Evolutionary conservation across 1,284 basidiomycete species (phyloP), one percentile per base, ranked within the genome.

Genomic region (Polyporus tsugae): DNA sequence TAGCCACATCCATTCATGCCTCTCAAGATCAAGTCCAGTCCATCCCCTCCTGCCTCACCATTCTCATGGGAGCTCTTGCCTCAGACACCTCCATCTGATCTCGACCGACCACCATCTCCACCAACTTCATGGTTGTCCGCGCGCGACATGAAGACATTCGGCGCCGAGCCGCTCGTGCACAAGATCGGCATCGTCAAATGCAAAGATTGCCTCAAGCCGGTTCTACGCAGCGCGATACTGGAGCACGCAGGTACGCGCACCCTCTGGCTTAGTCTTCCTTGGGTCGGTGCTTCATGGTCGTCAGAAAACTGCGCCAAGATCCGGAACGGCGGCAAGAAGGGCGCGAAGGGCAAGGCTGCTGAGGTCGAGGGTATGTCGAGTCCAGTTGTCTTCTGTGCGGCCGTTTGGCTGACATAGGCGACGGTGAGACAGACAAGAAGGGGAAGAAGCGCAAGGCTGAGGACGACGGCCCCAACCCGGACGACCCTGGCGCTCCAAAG

Each of bases 61-160:
- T 91, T 93, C 73, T 84, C 87, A 15, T 92, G 91, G 87, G 85
- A 88, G 52, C 81, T 81, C 3, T 73, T 85, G 5, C 79, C 82
- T 1, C 76, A 80, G 4, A 75, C 77, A 6, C 80, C 82, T 10
- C 76, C 81, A 19, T 74, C 82, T 2, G 42, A 62, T 17, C 19
- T 71, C 65, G 52, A 73, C 17, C 58, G 71, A 10, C 72, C 77
- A 9, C 83, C 85, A 1, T 88, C 90, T 0, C 93, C 94, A 0
- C 94, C 94, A 0, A 92, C 93, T 29, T 86, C 89, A 82, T 94
- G 93, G 88, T 88, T 96, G 17, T 88, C 92, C 36, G 92, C 92
- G 9, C 87, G 87, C 70, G 93, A 95, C 77, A 96, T 96, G 95
- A 92, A 92, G 83, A 85, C 93, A 69, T 96, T 93, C 79, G 95